Evolutionary conservation across 148 eudicot genomes (phyloP).

Genomic region (Chenopodium album): DNA sequence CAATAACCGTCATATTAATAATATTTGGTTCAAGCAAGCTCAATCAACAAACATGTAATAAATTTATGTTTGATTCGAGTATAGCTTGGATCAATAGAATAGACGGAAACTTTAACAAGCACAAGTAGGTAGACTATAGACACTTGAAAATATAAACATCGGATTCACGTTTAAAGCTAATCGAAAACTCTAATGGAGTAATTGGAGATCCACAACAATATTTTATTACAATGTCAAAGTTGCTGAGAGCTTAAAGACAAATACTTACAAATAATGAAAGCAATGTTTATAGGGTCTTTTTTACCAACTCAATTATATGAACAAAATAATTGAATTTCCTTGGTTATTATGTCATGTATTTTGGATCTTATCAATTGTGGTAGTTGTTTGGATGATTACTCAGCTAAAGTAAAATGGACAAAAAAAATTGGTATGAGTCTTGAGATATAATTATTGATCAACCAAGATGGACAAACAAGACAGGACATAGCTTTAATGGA

Average conservation of each 20-base stretch:
- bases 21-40: too few species aligned
- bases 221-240: not conserved
- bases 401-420: slow-evolving; percentile 32
- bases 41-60: too few species aligned
- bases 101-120: too few species aligned
- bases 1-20: too few species aligned
- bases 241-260: not conserved
- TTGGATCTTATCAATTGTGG: slow-evolving; percentile 26
- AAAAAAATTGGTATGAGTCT: slow-evolving; percentile 15
- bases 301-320: not conserved
- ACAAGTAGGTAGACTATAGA: not conserved
- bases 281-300: not conserved
- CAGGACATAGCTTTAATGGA: slow-evolving; percentile 33
- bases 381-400: slow-evolving; percentile 36
- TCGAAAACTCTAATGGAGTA: not conserved
- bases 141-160: not conserved
- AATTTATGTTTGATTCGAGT: too few species aligned
- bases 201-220: not conserved
- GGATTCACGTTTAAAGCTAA: not conserved
- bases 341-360: slow-evolving; percentile 20
- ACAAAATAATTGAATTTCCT: slow-evolving; percentile 9
- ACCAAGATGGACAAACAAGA: slow-evolving; percentile 39
- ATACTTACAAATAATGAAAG: not conserved
- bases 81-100: too few species aligned
- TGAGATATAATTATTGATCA: slow-evolving; percentile 32